Evolutionary conservation across 2,329 filamentous ascomycete genomes (phyloP).

Genomic region (Colletotrichum liaoningense): DNA sequence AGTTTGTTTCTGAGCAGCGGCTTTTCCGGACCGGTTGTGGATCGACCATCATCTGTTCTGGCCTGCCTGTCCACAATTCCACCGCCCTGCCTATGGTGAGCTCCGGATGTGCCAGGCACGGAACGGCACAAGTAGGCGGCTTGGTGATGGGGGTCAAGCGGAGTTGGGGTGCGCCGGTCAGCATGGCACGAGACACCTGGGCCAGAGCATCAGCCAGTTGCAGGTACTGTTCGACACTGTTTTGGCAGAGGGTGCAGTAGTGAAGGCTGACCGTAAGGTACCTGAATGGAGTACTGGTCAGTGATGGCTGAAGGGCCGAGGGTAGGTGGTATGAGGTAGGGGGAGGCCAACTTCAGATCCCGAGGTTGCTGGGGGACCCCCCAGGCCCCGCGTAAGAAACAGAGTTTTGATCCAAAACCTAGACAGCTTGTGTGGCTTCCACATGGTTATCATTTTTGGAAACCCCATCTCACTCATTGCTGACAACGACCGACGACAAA

Average conservation of each 20-base stretch:
- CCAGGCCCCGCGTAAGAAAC: slow-evolving; percentile 18
- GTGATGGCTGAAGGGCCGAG: not conserved
- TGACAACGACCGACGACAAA: slow-evolving; percentile 25
- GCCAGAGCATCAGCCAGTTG: not conserved
- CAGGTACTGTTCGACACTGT: slow-evolving; percentile 20
- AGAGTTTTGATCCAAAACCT: slow-evolving; percentile 34
- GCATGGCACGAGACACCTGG: slow-evolving; percentile 9
- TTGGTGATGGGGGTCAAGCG: not conserved
- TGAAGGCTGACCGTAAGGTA: not conserved
- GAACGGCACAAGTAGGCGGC: slow-evolving; percentile 11
- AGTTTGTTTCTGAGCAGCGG: slow-evolving; percentile 34
- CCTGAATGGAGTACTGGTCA: not conserved
- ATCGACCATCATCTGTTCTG: slow-evolving; percentile 12
- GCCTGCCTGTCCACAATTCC: not conserved
- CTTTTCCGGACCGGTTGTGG: slow-evolving; percentile 22
- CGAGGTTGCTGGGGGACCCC: slow-evolving; percentile 20
- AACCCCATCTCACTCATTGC: slow-evolving; percentile 27
- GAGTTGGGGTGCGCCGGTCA: slow-evolving; percentile 8
- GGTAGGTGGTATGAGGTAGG: not conserved
- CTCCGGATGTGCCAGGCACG: slow-evolving; percentile 6
- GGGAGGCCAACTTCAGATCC: slow-evolving; percentile 28
- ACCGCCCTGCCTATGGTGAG: slow-evolving; percentile 3
- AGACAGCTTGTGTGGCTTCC: slow-evolving; percentile 30
- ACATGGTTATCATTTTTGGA: slow-evolving; percentile 37
- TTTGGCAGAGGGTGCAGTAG: not conserved